Evolutionary conservation across 257 asterid genomes (phyloP).

Genomic region (Ilex aquifolium): DNA sequence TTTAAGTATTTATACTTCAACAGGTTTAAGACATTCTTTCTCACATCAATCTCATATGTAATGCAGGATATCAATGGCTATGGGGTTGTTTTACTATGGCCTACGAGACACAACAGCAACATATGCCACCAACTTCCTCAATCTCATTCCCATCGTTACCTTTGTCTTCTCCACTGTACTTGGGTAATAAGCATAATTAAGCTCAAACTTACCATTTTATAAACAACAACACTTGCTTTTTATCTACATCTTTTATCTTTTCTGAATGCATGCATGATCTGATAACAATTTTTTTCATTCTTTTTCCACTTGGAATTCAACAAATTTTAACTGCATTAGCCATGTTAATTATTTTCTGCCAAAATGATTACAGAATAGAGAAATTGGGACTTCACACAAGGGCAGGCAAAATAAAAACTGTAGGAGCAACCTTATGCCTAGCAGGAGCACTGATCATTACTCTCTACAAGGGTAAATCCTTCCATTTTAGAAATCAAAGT

Average conservation of each 20-base stretch:
- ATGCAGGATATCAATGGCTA: conserved; percentile 50
- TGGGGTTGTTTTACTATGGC: conserved; percentile 64
- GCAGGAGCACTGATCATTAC: conserved; percentile 44
- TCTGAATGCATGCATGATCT: too few species aligned
- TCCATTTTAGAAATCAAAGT: conserved; percentile 17
- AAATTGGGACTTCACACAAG: conserved; percentile 20
- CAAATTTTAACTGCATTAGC: too few species aligned
- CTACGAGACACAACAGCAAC: conserved; percentile 63
- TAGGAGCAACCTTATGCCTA: conserved; percentile 49
- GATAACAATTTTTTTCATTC: too few species aligned
- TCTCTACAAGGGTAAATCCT: conserved; percentile 42
- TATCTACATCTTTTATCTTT: too few species aligned
- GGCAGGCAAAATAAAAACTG: conserved; percentile 32
- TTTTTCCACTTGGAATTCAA: too few species aligned
- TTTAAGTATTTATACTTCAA: background rate
- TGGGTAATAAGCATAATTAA: conserved; percentile 21
- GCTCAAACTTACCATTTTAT: too few species aligned
- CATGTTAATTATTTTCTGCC: too few species aligned
- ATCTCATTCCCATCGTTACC: conserved; percentile 47
- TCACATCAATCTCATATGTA: background rate
- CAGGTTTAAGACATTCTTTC: background rate
- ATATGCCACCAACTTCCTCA: conserved; percentile 58
- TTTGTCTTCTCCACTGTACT: conserved; percentile 38
- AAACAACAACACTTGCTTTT: too few species aligned
- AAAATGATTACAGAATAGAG: conserved; percentile 30